phyloP scores from a whole-genome alignment of 1,284 basidiomycete genomes.

The Entoloma clypeatum region DNA sequence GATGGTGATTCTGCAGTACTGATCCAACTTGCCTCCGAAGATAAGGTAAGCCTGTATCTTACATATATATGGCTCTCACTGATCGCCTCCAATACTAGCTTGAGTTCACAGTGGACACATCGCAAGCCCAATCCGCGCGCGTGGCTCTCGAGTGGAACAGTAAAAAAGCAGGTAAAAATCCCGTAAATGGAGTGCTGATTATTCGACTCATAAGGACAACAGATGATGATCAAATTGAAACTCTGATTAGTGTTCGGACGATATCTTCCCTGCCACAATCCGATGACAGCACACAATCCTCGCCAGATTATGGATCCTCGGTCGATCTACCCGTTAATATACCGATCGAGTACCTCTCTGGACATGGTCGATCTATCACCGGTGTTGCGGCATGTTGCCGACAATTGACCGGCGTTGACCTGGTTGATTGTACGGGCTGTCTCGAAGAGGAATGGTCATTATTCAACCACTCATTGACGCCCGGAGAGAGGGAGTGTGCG shows the following conservation, averaged over 20 bases:
- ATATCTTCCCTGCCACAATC: constrained; percentile 11
- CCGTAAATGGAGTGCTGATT: background rate
- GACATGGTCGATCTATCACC: constrained; percentile 45
- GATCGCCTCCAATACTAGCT: constrained; percentile 42
- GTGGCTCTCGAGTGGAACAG: constrained; percentile 72
- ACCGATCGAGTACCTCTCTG: constrained; percentile 20
- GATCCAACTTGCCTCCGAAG: constrained; percentile 66
- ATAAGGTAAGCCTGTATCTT: constrained; percentile 42
- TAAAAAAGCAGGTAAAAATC: constrained; percentile 68
- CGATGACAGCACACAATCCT: constrained; percentile 16
- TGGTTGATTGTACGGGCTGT: constrained; percentile 59
- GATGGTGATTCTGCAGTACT: constrained; percentile 76
- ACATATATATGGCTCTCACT: background rate
- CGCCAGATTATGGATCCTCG: constrained; percentile 15
- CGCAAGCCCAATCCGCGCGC: constrained; percentile 51
- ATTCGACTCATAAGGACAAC: constrained; percentile 1
- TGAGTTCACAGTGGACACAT: constrained; percentile 63
- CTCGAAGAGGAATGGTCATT: constrained; percentile 41
- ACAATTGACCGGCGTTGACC: constrained; percentile 34
- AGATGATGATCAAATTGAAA: constrained; percentile 82
- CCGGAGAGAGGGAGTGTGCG: constrained; percentile 34
- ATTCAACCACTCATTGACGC: constrained; percentile 33
- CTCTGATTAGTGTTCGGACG: constrained; percentile 46
- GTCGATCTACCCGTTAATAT: constrained; percentile 17
- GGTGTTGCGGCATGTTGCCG: constrained; percentile 51